Evolutionary conservation across 2,329 filamentous ascomycete species (phyloP), one percentile per base, ranked within the genome.

Genomic region (Botrytis medusae): DNA sequence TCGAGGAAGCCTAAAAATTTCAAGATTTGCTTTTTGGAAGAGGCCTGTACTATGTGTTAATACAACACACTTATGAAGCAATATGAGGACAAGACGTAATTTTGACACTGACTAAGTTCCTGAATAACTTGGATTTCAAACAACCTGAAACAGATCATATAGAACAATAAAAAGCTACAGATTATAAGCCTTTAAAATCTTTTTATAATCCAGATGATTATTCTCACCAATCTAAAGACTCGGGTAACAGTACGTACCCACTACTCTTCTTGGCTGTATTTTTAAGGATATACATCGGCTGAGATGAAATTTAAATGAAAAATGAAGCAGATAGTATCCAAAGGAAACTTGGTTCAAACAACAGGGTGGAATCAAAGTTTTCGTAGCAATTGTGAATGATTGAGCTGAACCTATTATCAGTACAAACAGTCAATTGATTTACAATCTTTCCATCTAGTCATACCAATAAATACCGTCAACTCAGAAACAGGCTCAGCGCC

Each of bases 281-380:
- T n/a, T 20, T 18, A 67, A n/a, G 29, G 44, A 67, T 37, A 20
- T 67, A 51, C n/a, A 67, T 67, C 44, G 25, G 51, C 51, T 51
- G 63, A 20, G 42, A 67, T 14, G 63, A 54, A 51, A 67, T 22
- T 34, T 75, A 67, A 57, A 77, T 48, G 37, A 37, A 73, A 16
- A 77, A n/a, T 32, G 67, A 37, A 14, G 75, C 76, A 18, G 77
- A 77, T 18, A 72, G 25, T 18, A 78, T 78, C 18, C 75, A 75
- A 29, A 78, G 64, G 34, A 78, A 74, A 6, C 74, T 74, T 59
- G 78, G 76, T 60, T 78, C 76, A 67, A 78, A 78, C 1, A 76
- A 37, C 20, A 78, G 68, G 44, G 76, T 77, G 65, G 78, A 78
- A 70, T 78, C 77, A 32, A 78, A 77, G 7, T 46, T 29, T n/a